These are phyloP conservation scores for Theileria parva DNA, from an alignment of 169 alveolate genomes.

Conservation along the genomic window DNA sequence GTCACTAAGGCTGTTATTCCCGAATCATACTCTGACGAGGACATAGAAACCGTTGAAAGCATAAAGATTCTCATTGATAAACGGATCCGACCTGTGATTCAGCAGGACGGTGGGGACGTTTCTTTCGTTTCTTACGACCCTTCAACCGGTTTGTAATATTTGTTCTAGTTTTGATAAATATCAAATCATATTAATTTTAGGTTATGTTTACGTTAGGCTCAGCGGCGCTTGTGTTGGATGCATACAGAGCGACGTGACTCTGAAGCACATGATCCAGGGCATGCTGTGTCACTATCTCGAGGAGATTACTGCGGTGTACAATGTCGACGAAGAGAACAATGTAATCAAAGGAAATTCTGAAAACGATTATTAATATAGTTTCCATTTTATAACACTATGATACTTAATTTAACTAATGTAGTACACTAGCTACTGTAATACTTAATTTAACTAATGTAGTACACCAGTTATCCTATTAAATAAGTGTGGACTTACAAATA, in stretches of 20 bases:
- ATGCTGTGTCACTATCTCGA: constrained; percentile 76
- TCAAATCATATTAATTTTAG: constrained; percentile 21
- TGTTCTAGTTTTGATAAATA: neutral
- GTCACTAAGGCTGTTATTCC: constrained; percentile 58
- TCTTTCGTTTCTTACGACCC: constrained; percentile 71
- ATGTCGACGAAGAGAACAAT: constrained; percentile 55
- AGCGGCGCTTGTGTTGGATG: constrained; percentile 81
- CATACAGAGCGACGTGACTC: constrained; percentile 75
- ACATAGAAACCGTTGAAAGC: constrained; percentile 68
- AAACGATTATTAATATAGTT: constrained; percentile 5
- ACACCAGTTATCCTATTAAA: constrained; percentile 4
- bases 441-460: neutral
- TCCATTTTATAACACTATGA: neutral
- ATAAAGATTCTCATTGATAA: constrained; percentile 73
- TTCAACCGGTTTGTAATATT: constrained; percentile 61
- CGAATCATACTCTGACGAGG: constrained; percentile 38
- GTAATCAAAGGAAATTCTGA: constrained; percentile 27
- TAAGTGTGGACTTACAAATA: neutral
- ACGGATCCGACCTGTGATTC: constrained; percentile 73
- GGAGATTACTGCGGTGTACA: constrained; percentile 69
- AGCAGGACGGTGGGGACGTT: constrained; percentile 80
- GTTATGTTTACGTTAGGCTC: constrained; percentile 72
- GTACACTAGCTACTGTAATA: neutral
- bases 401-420: neutral
- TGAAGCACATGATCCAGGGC: constrained; percentile 78